A percentile compares a stretch with the other conserved stretches of the same genome.
Conservation (phyloP, 2,329 filamentous ascomycete genomes). For the Diaporthe citri region DNA sequence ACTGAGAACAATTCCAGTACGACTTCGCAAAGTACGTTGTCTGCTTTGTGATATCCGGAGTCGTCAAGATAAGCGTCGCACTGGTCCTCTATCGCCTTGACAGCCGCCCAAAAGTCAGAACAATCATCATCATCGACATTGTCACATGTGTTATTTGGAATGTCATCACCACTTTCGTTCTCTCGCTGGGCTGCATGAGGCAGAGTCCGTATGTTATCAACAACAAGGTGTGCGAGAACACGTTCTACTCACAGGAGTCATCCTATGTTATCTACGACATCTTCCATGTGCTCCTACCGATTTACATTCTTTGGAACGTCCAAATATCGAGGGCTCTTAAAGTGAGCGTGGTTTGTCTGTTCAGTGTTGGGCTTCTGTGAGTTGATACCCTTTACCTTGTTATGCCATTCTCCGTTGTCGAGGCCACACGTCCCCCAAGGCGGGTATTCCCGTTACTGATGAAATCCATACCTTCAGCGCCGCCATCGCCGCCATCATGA, state of each 20-base stretch:
- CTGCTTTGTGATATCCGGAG: constrained; percentile 37
- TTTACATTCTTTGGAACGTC: constrained; percentile 39
- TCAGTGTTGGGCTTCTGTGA: constrained; percentile 39
- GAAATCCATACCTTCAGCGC: constrained; percentile 5
- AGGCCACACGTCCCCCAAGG: too few species aligned
- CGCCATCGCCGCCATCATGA: constrained; percentile 37
- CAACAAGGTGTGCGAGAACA: constrained; percentile 30
- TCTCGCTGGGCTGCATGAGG: constrained; percentile 34
- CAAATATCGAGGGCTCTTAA: constrained; percentile 32
- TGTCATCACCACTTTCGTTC: constrained; percentile 27
- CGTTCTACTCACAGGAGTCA: constrained; percentile 36
- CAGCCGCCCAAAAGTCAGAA: constrained; percentile 19
- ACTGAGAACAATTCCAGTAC: constrained; percentile 13
- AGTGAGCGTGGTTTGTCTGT: constrained; percentile 34
- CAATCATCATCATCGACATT: constrained; percentile 35
- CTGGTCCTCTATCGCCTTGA: constrained; percentile 38
- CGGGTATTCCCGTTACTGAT: background rate
- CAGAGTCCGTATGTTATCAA: constrained; percentile 4
- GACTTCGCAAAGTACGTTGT: constrained; percentile 31
- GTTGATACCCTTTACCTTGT: background rate
- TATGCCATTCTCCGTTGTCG: background rate
- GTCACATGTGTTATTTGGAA: constrained; percentile 35
- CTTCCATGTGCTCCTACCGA: constrained; percentile 34
- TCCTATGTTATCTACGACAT: constrained; percentile 37
- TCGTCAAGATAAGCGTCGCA: constrained; percentile 39